A percentile compares a stretch with the other conserved stretches of the same genome.
phyloP scores from a whole-genome alignment of 2,329 filamentous ascomycete species.

The Pezicula radicicola region DNA sequence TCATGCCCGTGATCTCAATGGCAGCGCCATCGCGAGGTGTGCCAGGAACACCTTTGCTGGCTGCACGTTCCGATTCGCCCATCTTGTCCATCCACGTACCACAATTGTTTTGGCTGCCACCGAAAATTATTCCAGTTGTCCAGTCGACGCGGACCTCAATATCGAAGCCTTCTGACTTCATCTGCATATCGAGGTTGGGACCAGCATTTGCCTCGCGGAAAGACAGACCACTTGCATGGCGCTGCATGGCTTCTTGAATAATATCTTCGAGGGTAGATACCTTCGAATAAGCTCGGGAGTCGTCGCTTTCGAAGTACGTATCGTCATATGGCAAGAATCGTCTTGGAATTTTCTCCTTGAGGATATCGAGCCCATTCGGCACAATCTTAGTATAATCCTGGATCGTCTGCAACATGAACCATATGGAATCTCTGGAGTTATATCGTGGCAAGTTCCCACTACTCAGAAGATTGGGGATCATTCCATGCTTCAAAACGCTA shows the following conservation, averaged over 20 bases:
- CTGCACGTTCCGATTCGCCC: constrained; percentile 92
- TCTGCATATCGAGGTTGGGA: constrained; percentile 82
- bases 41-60: constrained; percentile 88
- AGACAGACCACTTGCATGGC: constrained; percentile 85
- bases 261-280: constrained; percentile 83
- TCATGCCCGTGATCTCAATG: constrained; percentile 88
- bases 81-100: constrained; percentile 99
- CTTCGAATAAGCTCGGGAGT: constrained; percentile 80
- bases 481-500: constrained; percentile 94
- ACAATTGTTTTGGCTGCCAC: constrained; percentile 91
- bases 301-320: constrained; percentile 83
- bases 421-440: constrained; percentile 93
- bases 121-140: constrained; percentile 86
- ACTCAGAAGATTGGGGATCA: constrained; percentile 93
- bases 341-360: constrained; percentile 75
- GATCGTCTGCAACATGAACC: constrained; percentile 96
- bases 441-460: constrained; percentile 85
- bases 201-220: constrained; percentile 96
- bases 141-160: constrained; percentile 90
- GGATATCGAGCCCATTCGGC: constrained; percentile 69
- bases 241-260: constrained; percentile 88
- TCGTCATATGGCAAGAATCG: constrained; percentile 95
- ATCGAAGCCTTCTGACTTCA: constrained; percentile 89
- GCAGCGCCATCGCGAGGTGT: constrained; percentile 96
- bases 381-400: constrained; percentile 87